Base-by-base conservation (phyloP, 495 filamentous ascomycete genomes). In the Physcia stellaris region DNA sequence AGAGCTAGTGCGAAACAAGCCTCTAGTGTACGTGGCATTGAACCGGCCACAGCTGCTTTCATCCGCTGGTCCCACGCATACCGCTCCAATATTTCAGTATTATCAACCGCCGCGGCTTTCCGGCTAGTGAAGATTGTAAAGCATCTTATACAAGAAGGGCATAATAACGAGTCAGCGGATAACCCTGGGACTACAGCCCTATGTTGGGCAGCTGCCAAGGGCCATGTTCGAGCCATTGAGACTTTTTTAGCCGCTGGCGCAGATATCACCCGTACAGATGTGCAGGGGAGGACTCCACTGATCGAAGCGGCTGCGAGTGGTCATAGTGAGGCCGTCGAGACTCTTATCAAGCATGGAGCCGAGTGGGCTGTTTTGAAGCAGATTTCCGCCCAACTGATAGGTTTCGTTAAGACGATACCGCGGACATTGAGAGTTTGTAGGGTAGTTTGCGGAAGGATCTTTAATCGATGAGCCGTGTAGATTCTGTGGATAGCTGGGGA, bases 101-200 rank as follows among this genome's bases (percentile, higher is more conserved):
- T 37, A n/a, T 11, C 4, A 2, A 11, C 13, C 10, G 34, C 34
- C 18, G 17, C 34, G 2, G 2, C 17, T 23, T 37, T 37, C 12
- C 21, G 17, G 5, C 12, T 37, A 4, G 18, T 2, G 3, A 31
- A 41, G 2, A 24, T 37, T 32, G 47, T 45, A 15, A 17, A 41
- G 11, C n/a, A 42, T 12, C 40, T 54, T 9, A 16, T 54, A 7
- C 24, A 48, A 6, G 13, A 20, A 2, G 48, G 48, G 1, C 45
- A 44, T 3, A 40, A 49, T 32, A 17, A n/a, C n/a, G 16, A 31
- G 15, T 15, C 2, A 3, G n/a, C 0, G 26, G 16, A 7, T 20
- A 1, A 1, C 6, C 4, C 2, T 10, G 28, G 11, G 13, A 13
- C 5, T 2, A 40, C 38, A 32, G 38, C 38, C 11, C 21, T 40